These are phyloP conservation scores for Coniochaeta prunicola DNA, from an alignment of 2,329 filamentous ascomycete species.

Conservation along the genomic window DNA sequence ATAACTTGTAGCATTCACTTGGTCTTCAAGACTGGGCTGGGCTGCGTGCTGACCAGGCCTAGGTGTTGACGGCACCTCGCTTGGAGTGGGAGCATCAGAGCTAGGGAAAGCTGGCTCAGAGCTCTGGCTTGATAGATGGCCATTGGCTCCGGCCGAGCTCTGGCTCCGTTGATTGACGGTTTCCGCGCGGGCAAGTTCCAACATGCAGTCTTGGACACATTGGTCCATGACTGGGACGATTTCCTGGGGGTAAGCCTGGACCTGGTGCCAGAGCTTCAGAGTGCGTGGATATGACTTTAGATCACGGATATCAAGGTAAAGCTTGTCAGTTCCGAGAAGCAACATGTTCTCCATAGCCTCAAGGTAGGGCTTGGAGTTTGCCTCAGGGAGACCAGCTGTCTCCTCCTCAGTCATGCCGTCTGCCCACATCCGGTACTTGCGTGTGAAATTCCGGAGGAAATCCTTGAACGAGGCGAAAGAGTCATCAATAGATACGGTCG, in stretches of 20 bases:
- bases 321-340: conserved; percentile 70
- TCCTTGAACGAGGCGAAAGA: conserved; percentile 83
- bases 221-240: conserved; percentile 97
- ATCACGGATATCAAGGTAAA: conserved; percentile 85
- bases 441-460: conserved; percentile 85
- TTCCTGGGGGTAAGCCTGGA: conserved; percentile 91
- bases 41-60: conserved; percentile 36
- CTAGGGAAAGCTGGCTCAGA: conserved; percentile 73
- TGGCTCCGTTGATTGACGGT: conserved; percentile 64
- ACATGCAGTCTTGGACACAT: conserved; percentile 85
- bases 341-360: conserved; percentile 87
- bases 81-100: conserved; percentile 53
- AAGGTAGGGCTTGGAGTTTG: conserved; percentile 75
- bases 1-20: conserved; percentile 73
- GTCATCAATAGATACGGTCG: conserved; percentile 89
- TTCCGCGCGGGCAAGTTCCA: conserved; percentile 77
- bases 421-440: conserved; percentile 87
- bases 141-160: conserved; percentile 40
- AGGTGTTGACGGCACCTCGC: conserved; percentile 41
- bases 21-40: conserved; percentile 60
- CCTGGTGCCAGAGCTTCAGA: conserved; percentile 88
- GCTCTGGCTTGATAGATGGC: conserved; percentile 47
- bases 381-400: conserved; percentile 60
- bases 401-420: conserved; percentile 78
- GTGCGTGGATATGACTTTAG: conserved; percentile 90